A percentile compares a stretch with the other conserved stretches of the same genome.
Evolutionary conservation across 768 basidiomycete genomes (phyloP).

Genomic region (Auriscalpium orientale): DNA sequence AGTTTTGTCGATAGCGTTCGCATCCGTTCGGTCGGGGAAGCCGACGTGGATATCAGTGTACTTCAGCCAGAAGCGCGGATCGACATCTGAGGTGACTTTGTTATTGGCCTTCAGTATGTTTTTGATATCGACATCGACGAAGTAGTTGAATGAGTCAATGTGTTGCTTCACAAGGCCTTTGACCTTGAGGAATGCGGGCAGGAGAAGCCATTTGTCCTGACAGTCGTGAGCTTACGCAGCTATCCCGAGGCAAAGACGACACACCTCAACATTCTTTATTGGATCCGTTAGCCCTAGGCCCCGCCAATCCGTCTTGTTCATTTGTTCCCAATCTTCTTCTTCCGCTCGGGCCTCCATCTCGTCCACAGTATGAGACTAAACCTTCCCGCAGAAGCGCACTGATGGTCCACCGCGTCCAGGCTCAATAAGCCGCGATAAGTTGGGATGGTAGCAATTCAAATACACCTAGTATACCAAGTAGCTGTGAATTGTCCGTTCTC

Average conservation of each 20-base stretch:
- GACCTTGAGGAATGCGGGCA: constrained; percentile 94
- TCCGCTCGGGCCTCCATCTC: constrained; percentile 12
- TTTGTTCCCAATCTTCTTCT: constrained; percentile 52
- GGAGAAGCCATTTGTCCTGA: constrained; percentile 96
- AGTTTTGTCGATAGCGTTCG: constrained; percentile 65
- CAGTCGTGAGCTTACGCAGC: neutral
- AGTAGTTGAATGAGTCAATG: constrained; percentile 98
- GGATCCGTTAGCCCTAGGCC: constrained; percentile 82
- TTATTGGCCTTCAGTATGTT: constrained; percentile 92
- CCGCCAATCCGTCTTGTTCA: constrained; percentile 54
- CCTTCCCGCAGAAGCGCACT: no score
- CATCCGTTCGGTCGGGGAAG: constrained; percentile 83
- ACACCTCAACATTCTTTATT: constrained; percentile 83
- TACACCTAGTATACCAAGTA: no score
- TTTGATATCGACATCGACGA: constrained; percentile 94
- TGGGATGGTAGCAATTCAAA: no score
- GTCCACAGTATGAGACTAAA: no score
- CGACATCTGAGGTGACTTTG: constrained; percentile 93
- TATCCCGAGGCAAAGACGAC: constrained; percentile 18
- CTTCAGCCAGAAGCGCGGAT: constrained; percentile 93
- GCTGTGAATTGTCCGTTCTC: no score
- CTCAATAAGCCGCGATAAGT: no score
- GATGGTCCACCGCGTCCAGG: no score
- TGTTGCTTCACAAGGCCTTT: constrained; percentile 99
- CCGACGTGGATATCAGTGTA: constrained; percentile 95